A percentile compares a stretch with the other conserved stretches of the same genome.
phyloP scores from a whole-genome alignment of 768 basidiomycete genomes.

The Udeniomyces megalosporus region DNA sequence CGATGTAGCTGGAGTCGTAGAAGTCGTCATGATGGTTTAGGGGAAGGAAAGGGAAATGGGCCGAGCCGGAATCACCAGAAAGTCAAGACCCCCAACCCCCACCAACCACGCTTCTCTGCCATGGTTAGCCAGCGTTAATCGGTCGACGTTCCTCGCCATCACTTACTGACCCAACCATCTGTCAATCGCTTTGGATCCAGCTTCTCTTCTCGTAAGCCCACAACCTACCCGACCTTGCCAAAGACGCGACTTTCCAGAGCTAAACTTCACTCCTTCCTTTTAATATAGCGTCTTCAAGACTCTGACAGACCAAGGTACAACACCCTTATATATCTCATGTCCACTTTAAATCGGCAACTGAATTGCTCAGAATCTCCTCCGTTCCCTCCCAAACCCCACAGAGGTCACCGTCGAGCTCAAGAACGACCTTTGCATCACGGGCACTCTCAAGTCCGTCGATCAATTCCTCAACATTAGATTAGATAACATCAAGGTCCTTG shows the following conservation, averaged over 20 bases:
- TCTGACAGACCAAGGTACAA: conserved; percentile 84
- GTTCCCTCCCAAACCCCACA: not conserved
- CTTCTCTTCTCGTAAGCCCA: conserved; percentile 26
- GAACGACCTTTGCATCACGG: conserved; percentile 93
- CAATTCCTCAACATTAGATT: conserved; percentile 91
- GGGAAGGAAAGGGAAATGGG: no score
- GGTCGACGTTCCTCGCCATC: not conserved
- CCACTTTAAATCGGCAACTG: no score
- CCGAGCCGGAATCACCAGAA: no score
- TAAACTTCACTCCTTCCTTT: not conserved
- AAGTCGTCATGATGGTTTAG: no score
- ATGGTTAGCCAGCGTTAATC: no score
- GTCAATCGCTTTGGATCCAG: conserved; percentile 14
- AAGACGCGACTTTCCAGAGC: not conserved
- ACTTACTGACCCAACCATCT: not conserved
- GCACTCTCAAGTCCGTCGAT: conserved; percentile 90
- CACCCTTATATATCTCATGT: no score
- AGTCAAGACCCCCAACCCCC: no score
- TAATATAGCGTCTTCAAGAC: conserved; percentile 97
- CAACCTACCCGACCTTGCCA: not conserved
- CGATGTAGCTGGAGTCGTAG: conserved; percentile 9
- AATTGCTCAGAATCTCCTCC: not conserved
- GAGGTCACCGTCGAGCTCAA: conserved; percentile 62
- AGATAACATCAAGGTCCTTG: conserved; percentile 80
- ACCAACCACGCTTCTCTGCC: no score